Conservation (phyloP, 208 protist genomes). For the Leishmania martiniquensis region DNA sequence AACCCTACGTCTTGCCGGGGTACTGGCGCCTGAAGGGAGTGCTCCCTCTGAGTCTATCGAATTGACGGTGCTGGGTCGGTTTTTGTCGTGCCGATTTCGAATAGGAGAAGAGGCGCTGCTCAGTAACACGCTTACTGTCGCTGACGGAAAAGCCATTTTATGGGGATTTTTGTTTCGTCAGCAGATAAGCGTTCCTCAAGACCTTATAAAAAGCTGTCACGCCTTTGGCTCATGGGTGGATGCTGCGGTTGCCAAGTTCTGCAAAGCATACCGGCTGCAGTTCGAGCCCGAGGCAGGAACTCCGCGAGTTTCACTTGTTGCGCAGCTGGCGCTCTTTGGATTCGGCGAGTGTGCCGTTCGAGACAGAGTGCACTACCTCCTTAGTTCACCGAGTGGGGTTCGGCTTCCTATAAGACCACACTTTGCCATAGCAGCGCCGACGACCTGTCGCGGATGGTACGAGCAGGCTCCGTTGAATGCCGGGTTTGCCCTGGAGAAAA, state of each 20-base stretch:
- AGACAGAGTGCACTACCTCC: slow-evolving; percentile 52
- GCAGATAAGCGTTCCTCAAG: slow-evolving; percentile 19
- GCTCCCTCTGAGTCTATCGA: slow-evolving; percentile 29
- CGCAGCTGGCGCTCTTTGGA: slow-evolving; percentile 52
- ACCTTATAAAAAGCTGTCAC: slow-evolving; percentile 44
- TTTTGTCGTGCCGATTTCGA: slow-evolving; percentile 67
- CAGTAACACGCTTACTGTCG: slow-evolving; percentile 33
- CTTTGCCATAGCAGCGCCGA: slow-evolving; percentile 26
- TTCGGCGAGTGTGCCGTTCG: slow-evolving; percentile 28
- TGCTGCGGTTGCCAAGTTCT: slow-evolving; percentile 43
- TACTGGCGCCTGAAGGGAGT: slow-evolving; percentile 24
- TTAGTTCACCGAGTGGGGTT: slow-evolving; percentile 44
- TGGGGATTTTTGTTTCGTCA: slow-evolving; percentile 75
- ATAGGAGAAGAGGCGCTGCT: slow-evolving; percentile 18
- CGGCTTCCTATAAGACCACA: slow-evolving; percentile 30
- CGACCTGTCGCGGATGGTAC: slow-evolving; percentile 82
- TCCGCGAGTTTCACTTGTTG: slow-evolving; percentile 32
- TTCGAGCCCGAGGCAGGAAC: slow-evolving; percentile 33
- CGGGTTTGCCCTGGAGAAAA: slow-evolving; percentile 39
- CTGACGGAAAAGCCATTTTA: slow-evolving; percentile 74
- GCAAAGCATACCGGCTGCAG: slow-evolving; percentile 37
- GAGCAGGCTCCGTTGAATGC: slow-evolving; percentile 51
- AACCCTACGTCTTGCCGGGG: slow-evolving; percentile 38
- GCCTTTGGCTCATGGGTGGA: slow-evolving; percentile 51
- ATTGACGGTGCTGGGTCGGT: slow-evolving; percentile 60